These are phyloP conservation scores for Pilatotrama ljubarskyi DNA, from an alignment of 768 basidiomycete genomes.

Conservation along the genomic window DNA sequence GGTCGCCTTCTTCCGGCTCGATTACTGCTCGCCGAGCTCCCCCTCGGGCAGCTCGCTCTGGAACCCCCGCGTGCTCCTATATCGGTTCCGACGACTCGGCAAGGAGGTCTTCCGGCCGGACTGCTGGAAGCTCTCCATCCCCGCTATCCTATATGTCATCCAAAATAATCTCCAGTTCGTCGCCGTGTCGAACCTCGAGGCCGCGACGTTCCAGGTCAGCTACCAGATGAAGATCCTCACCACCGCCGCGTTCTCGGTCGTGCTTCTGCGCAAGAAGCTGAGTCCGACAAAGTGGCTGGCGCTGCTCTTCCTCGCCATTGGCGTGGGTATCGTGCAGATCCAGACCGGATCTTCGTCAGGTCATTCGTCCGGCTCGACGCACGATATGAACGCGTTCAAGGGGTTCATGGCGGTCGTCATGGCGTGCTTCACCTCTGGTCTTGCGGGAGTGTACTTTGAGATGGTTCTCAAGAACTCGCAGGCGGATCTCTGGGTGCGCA, in stretches of 20 bases:
- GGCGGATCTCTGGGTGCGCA: constrained; percentile 93
- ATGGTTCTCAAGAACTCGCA: constrained; percentile 93
- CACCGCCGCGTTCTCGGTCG: constrained; percentile 85
- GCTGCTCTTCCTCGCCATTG: constrained; percentile 80
- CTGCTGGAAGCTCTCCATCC: constrained; percentile 97
- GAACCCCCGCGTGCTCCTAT: constrained; percentile 37
- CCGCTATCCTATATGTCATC: constrained; percentile 92
- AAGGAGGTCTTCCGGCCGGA: constrained; percentile 83
- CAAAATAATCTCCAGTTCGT: constrained; percentile 97
- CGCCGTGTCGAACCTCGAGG: constrained; percentile 90
- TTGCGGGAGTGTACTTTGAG: constrained; percentile 98
- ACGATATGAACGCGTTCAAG: constrained; percentile 76
- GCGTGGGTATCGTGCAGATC: constrained; percentile 79
- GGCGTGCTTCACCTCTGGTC: constrained; percentile 93
- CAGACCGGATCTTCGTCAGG: constrained; percentile 23
- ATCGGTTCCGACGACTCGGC: constrained; percentile 56
- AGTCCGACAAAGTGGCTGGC: constrained; percentile 80
- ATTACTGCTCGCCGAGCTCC: constrained; percentile 33
- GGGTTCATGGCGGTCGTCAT: constrained; percentile 89
- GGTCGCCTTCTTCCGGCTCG: constrained; percentile 75
- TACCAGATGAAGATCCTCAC: constrained; percentile 98
- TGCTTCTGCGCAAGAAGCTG: constrained; percentile 77
- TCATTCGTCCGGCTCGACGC: constrained; percentile 19
- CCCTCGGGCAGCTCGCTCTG: constrained; percentile 37
- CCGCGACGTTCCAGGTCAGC: constrained; percentile 94